Base-by-base conservation (phyloP, 2,329 filamentous ascomycete genomes). In the Aureobasidium musti region DNA sequence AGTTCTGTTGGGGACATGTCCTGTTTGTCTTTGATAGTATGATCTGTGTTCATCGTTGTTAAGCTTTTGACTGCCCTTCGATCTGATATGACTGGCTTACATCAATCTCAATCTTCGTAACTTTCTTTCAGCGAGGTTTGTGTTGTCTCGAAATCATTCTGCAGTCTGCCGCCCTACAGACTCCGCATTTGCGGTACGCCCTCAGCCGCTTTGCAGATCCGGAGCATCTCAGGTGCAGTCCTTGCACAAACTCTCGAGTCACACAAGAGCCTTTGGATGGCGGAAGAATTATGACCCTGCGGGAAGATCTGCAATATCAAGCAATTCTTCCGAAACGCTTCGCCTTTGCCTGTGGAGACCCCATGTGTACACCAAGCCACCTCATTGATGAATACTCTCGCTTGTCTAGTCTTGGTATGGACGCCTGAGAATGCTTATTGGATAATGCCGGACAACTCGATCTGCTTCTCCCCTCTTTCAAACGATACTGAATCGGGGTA, bases 241-340 rank as follows among this genome's bases (percentile, higher is more conserved):
- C 19, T 59, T 13, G 39, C 13, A n/a, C 5, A 8, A 23, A 41
- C 26, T 8, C 33, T 61, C 28, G 26, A 37, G 57, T 49, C 57
- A 61, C 57, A 49, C 41, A 19, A 37, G 26, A 49, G 6, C 30
- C 6, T 49, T 26, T 49, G 57, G 21, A 49, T 37, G 57, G 57
- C 41, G 41, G 57, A 49, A 61, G 30, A 61, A 61, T 61, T 26
- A n/a, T 30, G 17, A n/a, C 21, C 8, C n/a, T n/a, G 3, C 41
- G 35, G 19, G n/a, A 59, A 26, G 57, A 61, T 61, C 57, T 61
- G 57, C 57, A 49, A 61, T 37, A 61, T 37, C 57, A 61, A 61
- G 43, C 57, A 61, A 61, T 61, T 61, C 57, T 61, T 61, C 57
- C 57, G 57, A 61, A 61, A 61, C 57, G 41, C 43, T 47, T 49